Evolutionary conservation across 2,329 filamentous ascomycete species (phyloP), one percentile per base, ranked within the genome.

Genomic region (Chaetothyriales sp.): DNA sequence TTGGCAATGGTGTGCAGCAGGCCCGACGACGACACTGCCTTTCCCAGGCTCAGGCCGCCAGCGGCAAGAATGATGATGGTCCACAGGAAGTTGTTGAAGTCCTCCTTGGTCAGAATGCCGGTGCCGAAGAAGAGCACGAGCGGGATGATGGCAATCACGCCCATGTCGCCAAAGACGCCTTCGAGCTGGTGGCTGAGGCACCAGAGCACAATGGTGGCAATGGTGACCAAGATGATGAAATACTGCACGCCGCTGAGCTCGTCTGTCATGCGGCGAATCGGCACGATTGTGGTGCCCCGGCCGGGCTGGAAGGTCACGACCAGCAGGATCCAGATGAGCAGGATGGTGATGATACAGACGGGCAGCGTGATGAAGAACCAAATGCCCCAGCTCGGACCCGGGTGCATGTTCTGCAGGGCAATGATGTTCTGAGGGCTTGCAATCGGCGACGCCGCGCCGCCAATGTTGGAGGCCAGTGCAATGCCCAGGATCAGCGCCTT

Each of bases 81-180:
- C 92, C 92, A 98, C 43, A 95, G 84, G 69, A 98, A 98, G 69
- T 98, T 98, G 74, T 98, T 98, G 67, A 98, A 98, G 70, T 98
- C 92, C 69, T 97, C 92, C 70, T 97, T 98, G 47, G 89, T 97
- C 29, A 98, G 75, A 59, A 97, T 90, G 9, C 92, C 92, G 1
- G 89, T 89, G 51, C 92, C 92, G 62, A 98, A 98, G 77, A 98
- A 98, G 44, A 95, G 75, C 2, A 94, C 85, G 49, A 98, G 84
- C 5, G 92, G 92, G 55, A 98, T 88, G 64, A 98, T 94, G 53
- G 92, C 94, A 44, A 98, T 86, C 50, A 98, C 89, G 50, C 92
- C 92, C 92, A 98, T 98, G 65, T 98, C 90, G 51, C 92, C 92
- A 63, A 98, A 95, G 0, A 90, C 71, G 55, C 77, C 71, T 64